Evolutionary conservation across 208 protist species (phyloP).

Genomic region (Phytomonas sp.): DNA sequence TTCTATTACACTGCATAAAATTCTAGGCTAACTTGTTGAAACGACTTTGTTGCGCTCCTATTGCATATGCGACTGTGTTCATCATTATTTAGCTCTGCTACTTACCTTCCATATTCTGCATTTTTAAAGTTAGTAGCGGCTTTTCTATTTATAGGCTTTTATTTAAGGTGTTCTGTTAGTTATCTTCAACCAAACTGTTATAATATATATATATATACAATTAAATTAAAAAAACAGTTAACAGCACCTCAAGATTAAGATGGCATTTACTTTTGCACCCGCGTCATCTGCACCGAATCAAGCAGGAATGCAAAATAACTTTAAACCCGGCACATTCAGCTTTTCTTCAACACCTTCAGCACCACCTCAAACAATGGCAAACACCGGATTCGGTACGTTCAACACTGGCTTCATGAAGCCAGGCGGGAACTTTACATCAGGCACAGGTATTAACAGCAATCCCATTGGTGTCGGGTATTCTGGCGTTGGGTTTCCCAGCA

Average conservation of each 20-base stretch:
- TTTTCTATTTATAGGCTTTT: neutral
- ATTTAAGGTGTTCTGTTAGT: neutral
- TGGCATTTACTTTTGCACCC: neutral
- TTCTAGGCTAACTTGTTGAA: neutral
- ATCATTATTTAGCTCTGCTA: neutral
- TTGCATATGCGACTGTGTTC: neutral
- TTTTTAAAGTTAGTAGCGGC: neutral
- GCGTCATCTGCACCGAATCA: neutral
- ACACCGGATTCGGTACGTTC: neutral
- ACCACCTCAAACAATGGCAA: neutral
- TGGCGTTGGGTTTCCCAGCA: constrained; percentile 15
- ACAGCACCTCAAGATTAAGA: neutral
- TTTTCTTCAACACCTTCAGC: neutral
- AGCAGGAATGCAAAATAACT: constrained; percentile 2
- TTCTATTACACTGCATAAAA: neutral
- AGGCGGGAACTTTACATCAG: constrained; percentile 6
- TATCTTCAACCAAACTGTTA: neutral
- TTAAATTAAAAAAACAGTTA: neutral
- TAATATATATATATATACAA: neutral
- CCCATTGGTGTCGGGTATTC: constrained; percentile 4
- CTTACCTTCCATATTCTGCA: neutral
- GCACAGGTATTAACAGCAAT: constrained; percentile 12
- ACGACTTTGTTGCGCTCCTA: neutral
- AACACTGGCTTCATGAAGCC: constrained; percentile 1
- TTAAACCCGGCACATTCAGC: neutral